These are phyloP conservation scores for Aureobasidium sp. DNA, from an alignment of 2,329 filamentous ascomycete species.

Conservation along the genomic window DNA sequence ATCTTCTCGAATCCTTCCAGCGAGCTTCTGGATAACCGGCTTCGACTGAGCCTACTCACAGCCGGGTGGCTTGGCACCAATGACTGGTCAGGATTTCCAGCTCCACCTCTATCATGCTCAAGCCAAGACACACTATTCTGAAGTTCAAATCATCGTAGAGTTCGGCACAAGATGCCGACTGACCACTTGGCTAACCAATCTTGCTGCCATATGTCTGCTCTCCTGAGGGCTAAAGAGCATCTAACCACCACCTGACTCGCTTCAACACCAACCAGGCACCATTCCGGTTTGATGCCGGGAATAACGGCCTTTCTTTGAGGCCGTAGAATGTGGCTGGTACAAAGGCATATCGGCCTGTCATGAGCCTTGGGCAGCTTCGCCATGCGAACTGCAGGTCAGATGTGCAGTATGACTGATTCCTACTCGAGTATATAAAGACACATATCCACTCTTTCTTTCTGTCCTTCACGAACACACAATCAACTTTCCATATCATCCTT, in stretches of 20 bases:
- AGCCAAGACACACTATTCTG: background rate
- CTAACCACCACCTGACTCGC: background rate
- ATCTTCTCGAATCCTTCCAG: constrained; percentile 6
- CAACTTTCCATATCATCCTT: background rate
- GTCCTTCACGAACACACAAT: background rate
- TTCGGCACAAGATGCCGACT: background rate
- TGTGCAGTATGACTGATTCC: background rate
- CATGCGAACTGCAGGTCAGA: background rate
- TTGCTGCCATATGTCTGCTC: background rate
- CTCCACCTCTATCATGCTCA: constrained; percentile 1
- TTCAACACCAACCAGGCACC: background rate
- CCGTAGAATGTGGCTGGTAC: background rate
- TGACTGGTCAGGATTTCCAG: background rate
- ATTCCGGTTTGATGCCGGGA: background rate
- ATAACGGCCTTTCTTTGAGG: background rate
- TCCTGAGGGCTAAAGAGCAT: constrained; percentile 2
- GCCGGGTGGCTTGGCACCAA: constrained; percentile 11
- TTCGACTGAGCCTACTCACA: constrained; percentile 3
- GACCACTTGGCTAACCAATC: background rate
- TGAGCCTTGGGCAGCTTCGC: background rate
- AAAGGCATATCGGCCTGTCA: background rate
- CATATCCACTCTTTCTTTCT: background rate
- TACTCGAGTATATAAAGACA: background rate
- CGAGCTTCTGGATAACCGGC: background rate
- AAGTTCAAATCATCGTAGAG: background rate